These are phyloP conservation scores for Trichophyton schoenleinii DNA, from an alignment of 2,329 filamentous ascomycete genomes.

Conservation along the genomic window DNA sequence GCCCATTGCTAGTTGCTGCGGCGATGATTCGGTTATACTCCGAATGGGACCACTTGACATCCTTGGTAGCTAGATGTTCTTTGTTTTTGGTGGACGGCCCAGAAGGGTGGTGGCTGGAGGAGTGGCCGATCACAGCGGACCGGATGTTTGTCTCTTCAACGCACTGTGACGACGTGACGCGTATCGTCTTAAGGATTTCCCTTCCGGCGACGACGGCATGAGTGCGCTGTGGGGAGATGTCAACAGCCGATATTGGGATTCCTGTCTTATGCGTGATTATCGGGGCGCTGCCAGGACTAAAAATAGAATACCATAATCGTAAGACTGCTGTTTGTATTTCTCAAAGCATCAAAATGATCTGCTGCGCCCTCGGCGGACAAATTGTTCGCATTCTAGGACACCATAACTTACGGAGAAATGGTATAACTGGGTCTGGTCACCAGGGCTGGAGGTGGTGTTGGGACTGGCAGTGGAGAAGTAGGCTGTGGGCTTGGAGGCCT, in stretches of 20 bases:
- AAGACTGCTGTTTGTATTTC: not conserved
- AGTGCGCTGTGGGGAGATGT: constrained; percentile 50
- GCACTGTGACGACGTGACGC: constrained; percentile 44
- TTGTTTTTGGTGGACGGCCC: constrained; percentile 39
- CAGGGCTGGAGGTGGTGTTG: not conserved
- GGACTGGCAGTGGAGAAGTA: constrained; percentile 21
- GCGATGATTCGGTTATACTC: constrained; percentile 48
- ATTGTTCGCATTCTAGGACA: not conserved
- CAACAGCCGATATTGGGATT: constrained; percentile 49
- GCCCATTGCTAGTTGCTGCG: constrained; percentile 52
- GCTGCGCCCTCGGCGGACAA: not conserved
- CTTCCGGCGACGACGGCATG: constrained; percentile 53
- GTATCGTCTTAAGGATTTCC: constrained; percentile 54
- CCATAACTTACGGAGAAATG: constrained; percentile 25
- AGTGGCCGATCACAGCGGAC: constrained; percentile 46
- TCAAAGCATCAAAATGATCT: not conserved
- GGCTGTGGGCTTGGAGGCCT: constrained; percentile 42
- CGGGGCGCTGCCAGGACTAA: constrained; percentile 38
- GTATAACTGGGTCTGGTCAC: constrained; percentile 20
- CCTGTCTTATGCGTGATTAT: constrained; percentile 52
- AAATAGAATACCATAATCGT: not conserved
- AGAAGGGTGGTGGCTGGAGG: constrained; percentile 38
- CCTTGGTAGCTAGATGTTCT: constrained; percentile 49
- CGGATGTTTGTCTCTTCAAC: constrained; percentile 53
- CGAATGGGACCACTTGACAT: constrained; percentile 57